Conservation (phyloP, 352 stramenopile genomes). For the Pythium aphanidermatum region DNA sequence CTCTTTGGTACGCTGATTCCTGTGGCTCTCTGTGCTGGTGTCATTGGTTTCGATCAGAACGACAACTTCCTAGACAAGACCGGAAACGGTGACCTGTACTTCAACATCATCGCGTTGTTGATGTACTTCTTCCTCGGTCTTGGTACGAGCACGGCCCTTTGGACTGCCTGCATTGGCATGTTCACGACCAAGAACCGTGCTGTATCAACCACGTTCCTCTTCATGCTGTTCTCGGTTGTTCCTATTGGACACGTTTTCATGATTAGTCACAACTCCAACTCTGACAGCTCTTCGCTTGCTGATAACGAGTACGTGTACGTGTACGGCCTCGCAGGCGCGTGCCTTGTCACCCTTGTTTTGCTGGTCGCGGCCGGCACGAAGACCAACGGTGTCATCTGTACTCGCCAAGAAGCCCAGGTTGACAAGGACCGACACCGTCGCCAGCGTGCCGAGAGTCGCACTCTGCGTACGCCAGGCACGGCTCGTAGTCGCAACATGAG, state of each 20-base stretch:
- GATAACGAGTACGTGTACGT: slow-evolving; percentile 49
- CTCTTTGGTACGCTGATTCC: slow-evolving; percentile 63
- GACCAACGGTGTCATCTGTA: slow-evolving; percentile 60
- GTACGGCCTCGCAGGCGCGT: slow-evolving; percentile 40
- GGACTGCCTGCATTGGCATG: slow-evolving; percentile 57
- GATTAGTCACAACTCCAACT: slow-evolving; percentile 21
- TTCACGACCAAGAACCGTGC: slow-evolving; percentile 52
- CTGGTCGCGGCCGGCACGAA: slow-evolving; percentile 45
- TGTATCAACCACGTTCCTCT: slow-evolving; percentile 43
- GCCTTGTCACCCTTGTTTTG: slow-evolving; percentile 35
- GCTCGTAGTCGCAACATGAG: slow-evolving; percentile 52
- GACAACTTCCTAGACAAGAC: slow-evolving; percentile 32
- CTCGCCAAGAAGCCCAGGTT: slow-evolving; percentile 33
- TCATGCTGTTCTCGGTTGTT: slow-evolving; percentile 48
- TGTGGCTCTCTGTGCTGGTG: slow-evolving; percentile 33
- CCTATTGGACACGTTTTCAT: slow-evolving; percentile 55
- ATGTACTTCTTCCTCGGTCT: slow-evolving; percentile 80
- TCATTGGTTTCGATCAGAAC: slow-evolving; percentile 58
- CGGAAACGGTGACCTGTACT: slow-evolving; percentile 40
- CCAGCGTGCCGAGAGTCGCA: slow-evolving; percentile 36
- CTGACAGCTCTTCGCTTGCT: slow-evolving; percentile 17
- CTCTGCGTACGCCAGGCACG: slow-evolving; percentile 32
- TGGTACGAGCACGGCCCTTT: slow-evolving; percentile 48
- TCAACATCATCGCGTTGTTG: slow-evolving; percentile 49
- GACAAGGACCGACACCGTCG: slow-evolving; percentile 32